Evolutionary conservation across 108 stramenopile genomes (phyloP), one percentile per base, ranked within the genome.

Genomic region (Cyclostephanos tholiformis): DNA sequence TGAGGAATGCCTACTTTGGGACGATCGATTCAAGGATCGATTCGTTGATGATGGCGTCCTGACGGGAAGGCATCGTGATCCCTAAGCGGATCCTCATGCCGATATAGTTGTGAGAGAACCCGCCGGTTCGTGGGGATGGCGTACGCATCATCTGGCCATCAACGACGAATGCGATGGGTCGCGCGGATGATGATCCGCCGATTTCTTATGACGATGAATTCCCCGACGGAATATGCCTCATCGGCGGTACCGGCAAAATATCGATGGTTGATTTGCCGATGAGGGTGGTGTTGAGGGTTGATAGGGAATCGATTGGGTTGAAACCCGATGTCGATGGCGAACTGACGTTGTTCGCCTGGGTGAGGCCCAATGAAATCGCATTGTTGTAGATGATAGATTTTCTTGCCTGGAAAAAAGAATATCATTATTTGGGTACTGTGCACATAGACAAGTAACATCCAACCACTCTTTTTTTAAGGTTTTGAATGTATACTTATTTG

Each of bases 11-110:
- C 30, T 70, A 6, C 35, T 68, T 16, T 83, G 50, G 52, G 69
- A 65, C 23, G 74, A 79, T 17, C 60, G 65, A 41, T 77, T 51
- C 43, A 63, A 77, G 9, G 66, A 52, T n/a, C 60, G 80, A 39
- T 84, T 81, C 39, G 80, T 84, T 3, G 23, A 72, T 43, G 81
- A 85, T 77, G 68, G 66, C 5, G 29, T 72, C 26, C 51, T 80
- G 29, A 76, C 64, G 7, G 81, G 74, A 32, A n/a, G 25, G 1
- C 50, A 36, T 7, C 63, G 70, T 41, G 70, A 71, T 69, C 71
- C 71, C 32, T 76, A 63, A 36, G 60, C 69, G 0, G 29, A 68
- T 74, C 67, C 73, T 5, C 11, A 69, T 26, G 68, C 55, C n/a
- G 62, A 62, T 27, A 10, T 70, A 12, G 39, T 39, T 22, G 60